Percentiles rank a stretch among this genome's conserved stretches.
Evolutionary conservation across 2,329 filamentous ascomycete species (phyloP).

Genomic region (Didymella arachidicola): DNA sequence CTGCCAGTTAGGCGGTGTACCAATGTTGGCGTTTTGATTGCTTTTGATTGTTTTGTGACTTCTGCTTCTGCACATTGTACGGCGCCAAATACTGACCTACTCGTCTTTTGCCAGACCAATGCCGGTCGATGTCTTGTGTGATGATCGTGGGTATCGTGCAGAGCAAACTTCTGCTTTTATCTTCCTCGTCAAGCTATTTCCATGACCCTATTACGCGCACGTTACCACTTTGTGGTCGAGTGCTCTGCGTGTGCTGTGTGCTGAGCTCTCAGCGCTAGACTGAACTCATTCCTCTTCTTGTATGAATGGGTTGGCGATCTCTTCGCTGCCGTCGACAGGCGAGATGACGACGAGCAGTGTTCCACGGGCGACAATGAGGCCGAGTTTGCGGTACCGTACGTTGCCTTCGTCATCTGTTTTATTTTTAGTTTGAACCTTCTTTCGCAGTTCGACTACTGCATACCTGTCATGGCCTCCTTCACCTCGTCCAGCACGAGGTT

Average conservation of each 20-base stretch:
- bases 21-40: not conserved
- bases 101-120: not conserved
- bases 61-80: not conserved
- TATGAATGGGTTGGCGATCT: conserved; percentile 93
- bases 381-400: conserved; percentile 79
- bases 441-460: conserved; percentile 28
- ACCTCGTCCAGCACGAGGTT: conserved; percentile 96
- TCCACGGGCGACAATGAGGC: conserved; percentile 85
- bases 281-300: conserved; percentile 63
- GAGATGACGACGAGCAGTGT: conserved; percentile 93
- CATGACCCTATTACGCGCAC: not conserved
- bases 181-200: not conserved
- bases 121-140: not conserved
- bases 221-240: not conserved
- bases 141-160: conserved; percentile 21
- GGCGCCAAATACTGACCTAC: not conserved
- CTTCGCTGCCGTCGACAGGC: conserved; percentile 91
- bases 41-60: conserved; percentile 7
- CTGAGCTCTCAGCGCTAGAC: not conserved
- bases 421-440: conserved; percentile 3
- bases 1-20: not conserved
- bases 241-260: not conserved
- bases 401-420: conserved; percentile 90
- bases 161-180: conserved; percentile 6
- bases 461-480: conserved; percentile 87